Conservation (phyloP, 1,284 basidiomycete genomes). For the Fomitopsis schrenkii region DNA sequence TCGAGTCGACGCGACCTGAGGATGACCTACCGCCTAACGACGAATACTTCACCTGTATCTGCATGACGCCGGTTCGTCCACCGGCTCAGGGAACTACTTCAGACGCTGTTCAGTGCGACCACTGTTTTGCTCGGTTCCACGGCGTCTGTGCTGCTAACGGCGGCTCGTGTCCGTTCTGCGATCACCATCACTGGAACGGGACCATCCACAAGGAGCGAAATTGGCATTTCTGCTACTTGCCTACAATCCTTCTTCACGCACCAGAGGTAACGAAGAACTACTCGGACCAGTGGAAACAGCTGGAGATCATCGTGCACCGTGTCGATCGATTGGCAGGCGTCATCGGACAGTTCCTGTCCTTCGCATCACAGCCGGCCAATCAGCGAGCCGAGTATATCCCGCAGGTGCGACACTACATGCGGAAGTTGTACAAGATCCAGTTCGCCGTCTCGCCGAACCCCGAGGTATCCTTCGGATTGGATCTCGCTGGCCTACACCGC, state of each 20-base stretch:
- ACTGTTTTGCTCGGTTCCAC: slow-evolving; percentile 80
- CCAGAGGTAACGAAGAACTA: slow-evolving; percentile 73
- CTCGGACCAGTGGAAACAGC: slow-evolving; percentile 70
- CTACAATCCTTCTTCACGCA: slow-evolving; percentile 60
- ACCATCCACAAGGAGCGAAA: slow-evolving; percentile 73
- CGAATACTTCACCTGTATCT: slow-evolving; percentile 82
- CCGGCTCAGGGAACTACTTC: slow-evolving; percentile 67
- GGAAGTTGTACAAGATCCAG: slow-evolving; percentile 79
- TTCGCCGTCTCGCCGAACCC: slow-evolving; percentile 75
- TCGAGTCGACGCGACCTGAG: slow-evolving; percentile 65
- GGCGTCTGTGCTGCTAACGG: slow-evolving; percentile 78
- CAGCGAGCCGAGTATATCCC: slow-evolving; percentile 69
- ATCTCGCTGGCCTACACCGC: slow-evolving; percentile 74
- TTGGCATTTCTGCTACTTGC: slow-evolving; percentile 77
- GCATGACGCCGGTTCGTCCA: slow-evolving; percentile 66
- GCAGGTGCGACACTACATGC: slow-evolving; percentile 82
- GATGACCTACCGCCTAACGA: slow-evolving; percentile 73
- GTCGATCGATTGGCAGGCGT: slow-evolving; percentile 67
- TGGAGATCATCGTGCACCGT: slow-evolving; percentile 72
- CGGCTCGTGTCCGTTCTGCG: slow-evolving; percentile 85
- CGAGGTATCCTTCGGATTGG: slow-evolving; percentile 74
- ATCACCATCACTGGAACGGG: slow-evolving; percentile 85
- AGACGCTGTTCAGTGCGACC: slow-evolving; percentile 83
- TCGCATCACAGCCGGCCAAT: slow-evolving; percentile 59
- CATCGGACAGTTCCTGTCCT: slow-evolving; percentile 76